These are phyloP conservation scores for Sugiyamaella floridensis DNA, from an alignment of 805 yeast genomes.

Conservation along the genomic window DNA sequence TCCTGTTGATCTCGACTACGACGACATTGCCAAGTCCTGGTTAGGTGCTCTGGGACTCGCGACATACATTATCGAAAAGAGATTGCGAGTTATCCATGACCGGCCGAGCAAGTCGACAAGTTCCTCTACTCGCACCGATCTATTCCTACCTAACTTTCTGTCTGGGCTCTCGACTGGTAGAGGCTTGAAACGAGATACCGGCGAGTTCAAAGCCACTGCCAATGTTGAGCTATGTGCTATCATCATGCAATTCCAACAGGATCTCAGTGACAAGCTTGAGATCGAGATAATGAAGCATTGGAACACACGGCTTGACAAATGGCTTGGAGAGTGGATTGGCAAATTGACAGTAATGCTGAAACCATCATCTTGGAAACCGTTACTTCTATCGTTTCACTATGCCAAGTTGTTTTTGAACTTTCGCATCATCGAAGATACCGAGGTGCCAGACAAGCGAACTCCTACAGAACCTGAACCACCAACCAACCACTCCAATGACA, in stretches of 20 bases:
- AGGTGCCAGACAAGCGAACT: neutral
- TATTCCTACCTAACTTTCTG: constrained; percentile 8
- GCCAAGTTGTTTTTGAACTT: constrained; percentile 19
- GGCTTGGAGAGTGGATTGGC: constrained; percentile 21
- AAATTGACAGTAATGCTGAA: constrained; percentile 14
- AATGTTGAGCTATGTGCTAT: constrained; percentile 20
- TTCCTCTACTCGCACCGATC: constrained; percentile 1
- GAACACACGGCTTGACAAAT: constrained; percentile 19
- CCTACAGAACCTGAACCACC: constrained; percentile 1
- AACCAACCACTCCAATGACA: neutral
- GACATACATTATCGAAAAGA: constrained; percentile 20
- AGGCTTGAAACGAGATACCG: constrained; percentile 2
- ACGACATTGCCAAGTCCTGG: neutral
- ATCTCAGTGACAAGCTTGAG: constrained; percentile 11
- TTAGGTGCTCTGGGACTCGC: constrained; percentile 18
- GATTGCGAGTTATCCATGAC: constrained; percentile 19
- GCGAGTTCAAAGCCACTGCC: constrained; percentile 18
- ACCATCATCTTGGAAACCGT: constrained; percentile 21
- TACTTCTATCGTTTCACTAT: constrained; percentile 20
- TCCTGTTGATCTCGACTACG: neutral
- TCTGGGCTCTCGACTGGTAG: constrained; percentile 3
- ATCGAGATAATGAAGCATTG: constrained; percentile 12
- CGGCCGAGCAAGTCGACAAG: constrained; percentile 3
- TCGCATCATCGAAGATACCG: constrained; percentile 9
- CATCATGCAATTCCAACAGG: constrained; percentile 17